Base-by-base conservation (phyloP, 169 alveolate genomes). In the Cryptosporidium sp. region DNA sequence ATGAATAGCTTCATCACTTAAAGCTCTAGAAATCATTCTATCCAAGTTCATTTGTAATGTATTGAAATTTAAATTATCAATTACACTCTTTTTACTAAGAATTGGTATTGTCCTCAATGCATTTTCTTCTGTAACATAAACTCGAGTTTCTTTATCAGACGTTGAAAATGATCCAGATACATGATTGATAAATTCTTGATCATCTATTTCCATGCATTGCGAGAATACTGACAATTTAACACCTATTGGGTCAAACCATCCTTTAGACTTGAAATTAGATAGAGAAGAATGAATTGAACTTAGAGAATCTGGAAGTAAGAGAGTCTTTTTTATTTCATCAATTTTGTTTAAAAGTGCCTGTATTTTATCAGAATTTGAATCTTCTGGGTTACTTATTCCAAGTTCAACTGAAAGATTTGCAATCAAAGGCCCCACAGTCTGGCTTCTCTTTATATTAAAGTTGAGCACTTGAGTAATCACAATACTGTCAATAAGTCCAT, bases 401-500 rank as follows among this genome's bases (percentile, higher is more conserved):
- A 80, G 68, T 3, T 48, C 42, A 18, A 44, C 60, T 1, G 75
- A 62, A 29, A 80, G 56, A 44, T 65, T 42, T 18, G 80, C 35
- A 10, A 80, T 44, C 29, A 18, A 42, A 14, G 52, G 29, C 21
- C 48, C 21, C 9, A 44, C 53, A 53, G 21, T 56, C 16, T 4
- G 68, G 21, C 53, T 16, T 18, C 51, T 65, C 16, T 39, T 62
- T 10, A 48, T 23, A 26, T 80, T 80, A 62, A 80, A 80, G 21
- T 23, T 33, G 67, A 80, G 68, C 8, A 65, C 89, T 29, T 80
- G 68, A 21, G 52, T 80, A 23, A 80, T 60, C 8, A 80, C 80
- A 18, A 80, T 58, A 65, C 80, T 37, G 70, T 80, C 89, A n/a
- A 80, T 65, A 10, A 80, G 35, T 16, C 89, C 89, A 44, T 80